Evolutionary conservation across 176 grass and related monocot species (phyloP).

Genomic region (Neostapfia colusana): DNA sequence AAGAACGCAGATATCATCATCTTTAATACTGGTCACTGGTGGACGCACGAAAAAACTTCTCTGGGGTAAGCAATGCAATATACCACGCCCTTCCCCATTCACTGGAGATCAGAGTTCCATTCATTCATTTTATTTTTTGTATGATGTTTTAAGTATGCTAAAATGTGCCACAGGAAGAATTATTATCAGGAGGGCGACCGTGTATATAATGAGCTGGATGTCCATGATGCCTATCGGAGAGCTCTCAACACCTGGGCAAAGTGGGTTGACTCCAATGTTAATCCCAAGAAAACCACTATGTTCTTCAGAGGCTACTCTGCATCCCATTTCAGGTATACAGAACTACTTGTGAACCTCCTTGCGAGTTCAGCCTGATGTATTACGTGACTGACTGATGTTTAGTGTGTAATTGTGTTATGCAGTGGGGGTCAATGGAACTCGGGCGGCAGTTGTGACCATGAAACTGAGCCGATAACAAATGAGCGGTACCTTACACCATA

Average conservation of each 20-base stretch:
- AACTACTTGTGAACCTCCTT: conserved; percentile 14
- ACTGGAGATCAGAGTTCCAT: not conserved
- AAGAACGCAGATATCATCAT: conserved; percentile 77
- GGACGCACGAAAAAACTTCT: conserved; percentile 93
- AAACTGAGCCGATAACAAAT: conserved; percentile 76
- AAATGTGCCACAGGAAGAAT: conserved; percentile 58
- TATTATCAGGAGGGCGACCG: conserved; percentile 84
- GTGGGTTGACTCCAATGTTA: conserved; percentile 70
- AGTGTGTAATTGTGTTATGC: not conserved
- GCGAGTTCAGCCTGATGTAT: not conserved
- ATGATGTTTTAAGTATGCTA: conserved; percentile 22
- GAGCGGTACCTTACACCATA: conserved; percentile 60
- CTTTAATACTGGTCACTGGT: conserved; percentile 97
- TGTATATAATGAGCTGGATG: conserved; percentile 67
- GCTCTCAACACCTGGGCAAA: conserved; percentile 81
- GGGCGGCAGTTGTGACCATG: conserved; percentile 80
- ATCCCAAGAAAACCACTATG: conserved; percentile 62
- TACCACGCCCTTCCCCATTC: conserved; percentile 6
- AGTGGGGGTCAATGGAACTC: conserved; percentile 97
- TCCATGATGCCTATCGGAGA: conserved; percentile 71
- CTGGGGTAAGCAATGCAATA: conserved; percentile 57
- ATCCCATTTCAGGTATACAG: conserved; percentile 74
- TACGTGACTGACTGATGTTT: not conserved
- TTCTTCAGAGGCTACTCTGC: conserved; percentile 92
- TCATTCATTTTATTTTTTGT: conserved; percentile 12